phyloP scores from a whole-genome alignment of 2,329 filamentous ascomycete species.

The Waltergamsia citrina region DNA sequence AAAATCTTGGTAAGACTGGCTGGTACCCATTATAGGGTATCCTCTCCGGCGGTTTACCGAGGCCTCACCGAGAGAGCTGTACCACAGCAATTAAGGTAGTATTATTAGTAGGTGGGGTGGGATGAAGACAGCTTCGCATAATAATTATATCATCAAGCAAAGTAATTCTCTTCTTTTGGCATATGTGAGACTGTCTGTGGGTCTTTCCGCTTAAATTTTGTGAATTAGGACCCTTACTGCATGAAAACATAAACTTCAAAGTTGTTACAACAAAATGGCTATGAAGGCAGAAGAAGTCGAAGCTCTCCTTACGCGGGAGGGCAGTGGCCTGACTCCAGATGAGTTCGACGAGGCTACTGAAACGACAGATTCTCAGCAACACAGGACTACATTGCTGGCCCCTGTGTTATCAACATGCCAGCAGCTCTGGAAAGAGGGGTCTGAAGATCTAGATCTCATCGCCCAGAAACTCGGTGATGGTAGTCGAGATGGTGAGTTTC shows the following conservation, averaged over 20 bases:
- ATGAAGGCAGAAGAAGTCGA: slow-evolving; percentile 28
- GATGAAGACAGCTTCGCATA: too few species aligned
- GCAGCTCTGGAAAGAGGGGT: slow-evolving; percentile 28
- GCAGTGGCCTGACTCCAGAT: slow-evolving; percentile 15
- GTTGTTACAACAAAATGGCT: slow-evolving; percentile 3
- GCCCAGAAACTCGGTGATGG: slow-evolving; percentile 45
- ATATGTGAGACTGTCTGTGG: too few species aligned
- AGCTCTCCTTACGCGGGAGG: slow-evolving; percentile 22
- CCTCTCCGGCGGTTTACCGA: neutral
- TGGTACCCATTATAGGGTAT: too few species aligned
- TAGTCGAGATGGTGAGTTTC: slow-evolving; percentile 42
- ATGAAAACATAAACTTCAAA: too few species aligned
- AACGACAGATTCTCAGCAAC: slow-evolving; percentile 10
- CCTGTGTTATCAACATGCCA: slow-evolving; percentile 27
- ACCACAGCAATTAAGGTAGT: too few species aligned
- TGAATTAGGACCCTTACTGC: too few species aligned
- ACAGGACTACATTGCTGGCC: slow-evolving; percentile 20
- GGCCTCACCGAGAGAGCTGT: neutral
- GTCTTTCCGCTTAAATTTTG: too few species aligned
- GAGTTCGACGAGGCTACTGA: slow-evolving; percentile 16
- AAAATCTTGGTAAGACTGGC: too few species aligned
- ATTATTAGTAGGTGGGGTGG: too few species aligned
- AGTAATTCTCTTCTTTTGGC: too few species aligned
- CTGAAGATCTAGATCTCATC: slow-evolving; percentile 31
- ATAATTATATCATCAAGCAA: too few species aligned